Conservation (phyloP, 495 filamentous ascomycete species). For the Corynascus novoguineensis region DNA sequence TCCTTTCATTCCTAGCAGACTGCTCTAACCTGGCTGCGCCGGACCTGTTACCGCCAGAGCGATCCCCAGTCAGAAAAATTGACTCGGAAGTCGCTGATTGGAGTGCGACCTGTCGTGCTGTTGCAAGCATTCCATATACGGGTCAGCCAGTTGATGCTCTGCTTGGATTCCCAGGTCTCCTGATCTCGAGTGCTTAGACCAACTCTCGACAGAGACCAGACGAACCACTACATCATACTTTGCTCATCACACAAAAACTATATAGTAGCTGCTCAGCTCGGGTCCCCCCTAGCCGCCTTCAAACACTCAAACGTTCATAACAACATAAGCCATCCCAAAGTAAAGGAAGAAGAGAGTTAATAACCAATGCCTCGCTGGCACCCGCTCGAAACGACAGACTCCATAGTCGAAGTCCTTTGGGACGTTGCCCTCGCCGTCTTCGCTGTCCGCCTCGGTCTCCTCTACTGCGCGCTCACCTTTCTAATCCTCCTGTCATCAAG, state of each 20-base stretch:
- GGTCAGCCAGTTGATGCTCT: too few species aligned
- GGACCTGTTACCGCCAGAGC: too few species aligned
- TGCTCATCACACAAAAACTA: neutral
- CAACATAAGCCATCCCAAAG: neutral
- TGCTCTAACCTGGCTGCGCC: too few species aligned
- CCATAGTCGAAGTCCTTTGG: conserved; percentile 33
- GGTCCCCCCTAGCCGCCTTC: neutral
- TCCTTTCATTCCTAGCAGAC: too few species aligned
- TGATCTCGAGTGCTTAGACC: too few species aligned
- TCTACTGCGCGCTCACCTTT: conserved; percentile 24
- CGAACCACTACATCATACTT: conserved; percentile 7
- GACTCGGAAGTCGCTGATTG: too few species aligned
- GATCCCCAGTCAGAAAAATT: too few species aligned
- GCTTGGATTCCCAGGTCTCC: neutral
- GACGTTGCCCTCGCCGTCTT: conserved; percentile 33
- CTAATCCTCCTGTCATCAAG: conserved; percentile 2
- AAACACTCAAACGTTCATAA: too few species aligned
- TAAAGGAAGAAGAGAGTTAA: conserved; percentile 8
- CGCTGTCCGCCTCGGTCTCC: conserved; percentile 24
- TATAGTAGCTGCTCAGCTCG: neutral
- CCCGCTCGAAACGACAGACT: conserved; percentile 27
- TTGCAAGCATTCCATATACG: too few species aligned
- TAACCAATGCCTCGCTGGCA: conserved; percentile 4
- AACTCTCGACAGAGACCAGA: neutral
- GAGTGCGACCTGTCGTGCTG: too few species aligned